Evolutionary conservation across 2,329 filamentous ascomycete genomes (phyloP).

Genomic region (Fusarium temperatum): DNA sequence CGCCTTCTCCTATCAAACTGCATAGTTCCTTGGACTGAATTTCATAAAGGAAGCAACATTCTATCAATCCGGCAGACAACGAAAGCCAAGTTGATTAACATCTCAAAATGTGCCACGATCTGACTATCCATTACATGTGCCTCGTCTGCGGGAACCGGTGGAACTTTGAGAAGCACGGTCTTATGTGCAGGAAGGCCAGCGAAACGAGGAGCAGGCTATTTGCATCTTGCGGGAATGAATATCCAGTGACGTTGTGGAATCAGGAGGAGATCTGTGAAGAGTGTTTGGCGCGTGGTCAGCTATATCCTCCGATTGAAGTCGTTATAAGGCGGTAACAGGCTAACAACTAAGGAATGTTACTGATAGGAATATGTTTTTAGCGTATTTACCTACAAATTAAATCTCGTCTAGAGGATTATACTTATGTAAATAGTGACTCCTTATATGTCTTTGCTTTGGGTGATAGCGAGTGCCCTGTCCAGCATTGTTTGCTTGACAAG

Average conservation of each 20-base stretch:
- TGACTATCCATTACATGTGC: constrained; percentile 12
- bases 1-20: background rate
- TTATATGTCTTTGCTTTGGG: background rate
- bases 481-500: background rate
- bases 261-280: background rate
- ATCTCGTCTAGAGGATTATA: fast-evolving
- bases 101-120: background rate
- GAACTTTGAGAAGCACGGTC: constrained; percentile 11
- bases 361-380: fast-evolving
- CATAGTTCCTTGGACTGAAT: fast-evolving
- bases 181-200: background rate
- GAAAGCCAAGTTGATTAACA: fast-evolving
- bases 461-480: fast-evolving
- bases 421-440: fast-evolving
- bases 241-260: background rate
- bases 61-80: no score
- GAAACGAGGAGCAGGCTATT: background rate
- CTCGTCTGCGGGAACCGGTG: background rate
- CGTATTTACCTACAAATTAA: background rate
- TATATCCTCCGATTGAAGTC: background rate
- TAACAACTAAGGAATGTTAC: fast-evolving
- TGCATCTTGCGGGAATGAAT: background rate
- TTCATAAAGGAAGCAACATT: no score
- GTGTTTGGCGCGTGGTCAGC: background rate
- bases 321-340: background rate